Evolutionary conservation across 352 stramenopile species (phyloP), one percentile per base, ranked within the genome.

Genomic region (Globisporangium heterothallicum): DNA sequence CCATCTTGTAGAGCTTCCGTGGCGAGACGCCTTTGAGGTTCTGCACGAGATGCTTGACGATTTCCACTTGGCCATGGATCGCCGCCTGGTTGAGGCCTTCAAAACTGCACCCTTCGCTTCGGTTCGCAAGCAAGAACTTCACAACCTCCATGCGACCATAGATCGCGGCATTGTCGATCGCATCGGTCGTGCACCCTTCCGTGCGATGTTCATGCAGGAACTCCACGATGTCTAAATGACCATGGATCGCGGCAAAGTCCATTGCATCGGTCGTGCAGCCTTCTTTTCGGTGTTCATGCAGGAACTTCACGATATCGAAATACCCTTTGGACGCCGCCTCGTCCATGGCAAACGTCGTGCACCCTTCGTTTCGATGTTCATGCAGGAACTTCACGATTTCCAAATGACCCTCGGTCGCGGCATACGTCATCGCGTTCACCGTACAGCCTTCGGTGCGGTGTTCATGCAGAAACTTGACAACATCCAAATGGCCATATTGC

Each of bases 401-500:
- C 13, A 38, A 18, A 25, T 49, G 24, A 6, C 42, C 25, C 9
- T 49, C 35, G n/a, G 13, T 8, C 3, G 42, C 42, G 18, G 42
- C 42, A 21, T 29, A 18, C 25, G 29, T 18, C 13, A 49, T n/a
- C 1, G 42, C 42, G 13, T 49, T 29, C 3, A 18, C 12, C 6
- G 42, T 36, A 18, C 25, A 49, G 5, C 42, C 42, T 29, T 49
- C 25, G 4, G 24, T 21, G 4, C 42, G 25, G 14, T 49, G 9
- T 3, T 49, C 42, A 29, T 49, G 14, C 14, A 49, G 42, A 18
- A 36, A 49, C 42, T 13, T 49, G 25, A 49, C 42, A 16, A 36
- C 22, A 13, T 49, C 25, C 6, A 49, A 18, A 29, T 34, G 42
- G 6, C 42, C 42, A 14, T 24, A 3, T 19, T 36, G 16, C 4